phyloP scores from a whole-genome alignment of 1,139 yeast species.

The Hyphopichia buzzinii region DNA sequence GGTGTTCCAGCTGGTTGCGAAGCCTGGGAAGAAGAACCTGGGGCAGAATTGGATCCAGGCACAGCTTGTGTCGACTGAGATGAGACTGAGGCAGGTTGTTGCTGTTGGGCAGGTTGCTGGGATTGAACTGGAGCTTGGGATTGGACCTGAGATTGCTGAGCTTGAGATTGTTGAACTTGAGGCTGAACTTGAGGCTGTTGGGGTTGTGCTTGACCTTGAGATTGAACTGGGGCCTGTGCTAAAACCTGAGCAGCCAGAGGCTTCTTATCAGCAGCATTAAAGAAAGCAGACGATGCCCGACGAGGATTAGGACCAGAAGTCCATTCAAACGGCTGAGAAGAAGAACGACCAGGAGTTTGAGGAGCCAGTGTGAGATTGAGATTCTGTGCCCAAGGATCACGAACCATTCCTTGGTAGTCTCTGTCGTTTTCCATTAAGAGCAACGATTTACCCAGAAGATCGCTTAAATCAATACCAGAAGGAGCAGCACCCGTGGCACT shows the following conservation, averaged over 20 bases:
- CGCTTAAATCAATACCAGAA: conserved; percentile 29
- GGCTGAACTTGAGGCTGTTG: too few species aligned
- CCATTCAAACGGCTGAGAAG: conserved; percentile 13
- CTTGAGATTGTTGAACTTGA: conserved; percentile 1
- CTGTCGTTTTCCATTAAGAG: conserved; percentile 56
- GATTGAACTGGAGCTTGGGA: not conserved
- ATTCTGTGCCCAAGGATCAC: conserved; percentile 44
- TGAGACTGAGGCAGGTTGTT: conserved; percentile 5
- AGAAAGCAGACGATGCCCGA: conserved; percentile 9
- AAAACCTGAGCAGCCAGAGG: not conserved
- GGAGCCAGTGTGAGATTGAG: conserved; percentile 4
- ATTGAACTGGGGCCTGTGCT: not conserved
- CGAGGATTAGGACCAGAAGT: conserved; percentile 14
- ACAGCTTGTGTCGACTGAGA: conserved; percentile 8
- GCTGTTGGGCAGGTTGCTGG: conserved; percentile 4
- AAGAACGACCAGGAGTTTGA: conserved; percentile 5
- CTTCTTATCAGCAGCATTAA: not conserved
- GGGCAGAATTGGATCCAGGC: not conserved
- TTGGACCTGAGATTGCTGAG: not conserved
- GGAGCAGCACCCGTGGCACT: conserved; percentile 9
- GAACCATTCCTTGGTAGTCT: conserved; percentile 49
- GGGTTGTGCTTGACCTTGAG: too few species aligned
- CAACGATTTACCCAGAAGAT: conserved; percentile 51
- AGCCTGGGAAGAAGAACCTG: not conserved
- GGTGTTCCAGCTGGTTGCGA: conserved; percentile 8